Conservation (phyloP, 75 land plant species). For the Isoetes taiwanensis region DNA sequence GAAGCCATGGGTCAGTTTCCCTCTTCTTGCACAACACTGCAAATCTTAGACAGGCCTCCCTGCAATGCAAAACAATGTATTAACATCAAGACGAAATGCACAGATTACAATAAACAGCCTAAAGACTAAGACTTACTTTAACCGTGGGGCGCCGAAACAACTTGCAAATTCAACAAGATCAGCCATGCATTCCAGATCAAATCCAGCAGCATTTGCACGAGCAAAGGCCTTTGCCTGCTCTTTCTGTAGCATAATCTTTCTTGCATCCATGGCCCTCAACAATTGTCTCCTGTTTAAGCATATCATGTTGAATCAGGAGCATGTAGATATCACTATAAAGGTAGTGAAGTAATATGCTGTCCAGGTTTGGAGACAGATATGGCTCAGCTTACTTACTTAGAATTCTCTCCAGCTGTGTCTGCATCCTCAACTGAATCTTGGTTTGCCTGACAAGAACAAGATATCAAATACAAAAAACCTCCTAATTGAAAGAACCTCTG, state of each 20-base stretch:
- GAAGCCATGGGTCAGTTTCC: constrained; percentile 70
- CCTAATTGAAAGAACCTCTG: too few species aligned
- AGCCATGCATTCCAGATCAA: constrained; percentile 52
- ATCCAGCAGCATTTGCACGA: constrained; percentile 82
- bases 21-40: constrained; percentile 62
- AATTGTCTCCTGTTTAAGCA: constrained; percentile 49
- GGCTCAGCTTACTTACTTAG: neutral
- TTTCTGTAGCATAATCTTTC: constrained; percentile 53
- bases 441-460: too few species aligned
- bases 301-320: neutral
- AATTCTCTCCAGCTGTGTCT: neutral
- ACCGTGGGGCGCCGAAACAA: constrained; percentile 69
- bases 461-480: too few species aligned
- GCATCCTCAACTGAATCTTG: too few species aligned
- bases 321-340: neutral
- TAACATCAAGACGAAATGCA: neutral
- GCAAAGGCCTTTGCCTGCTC: constrained; percentile 95
- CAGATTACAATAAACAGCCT: neutral
- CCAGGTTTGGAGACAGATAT: neutral
- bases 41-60: constrained; percentile 73
- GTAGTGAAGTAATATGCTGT: neutral
- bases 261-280: constrained; percentile 66
- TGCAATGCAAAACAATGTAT: constrained; percentile 13
- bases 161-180: constrained; percentile 60
- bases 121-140: constrained; percentile 34